phyloP scores from a whole-genome alignment of 2,329 filamentous ascomycete species.

The Bipolaris victoriae region DNA sequence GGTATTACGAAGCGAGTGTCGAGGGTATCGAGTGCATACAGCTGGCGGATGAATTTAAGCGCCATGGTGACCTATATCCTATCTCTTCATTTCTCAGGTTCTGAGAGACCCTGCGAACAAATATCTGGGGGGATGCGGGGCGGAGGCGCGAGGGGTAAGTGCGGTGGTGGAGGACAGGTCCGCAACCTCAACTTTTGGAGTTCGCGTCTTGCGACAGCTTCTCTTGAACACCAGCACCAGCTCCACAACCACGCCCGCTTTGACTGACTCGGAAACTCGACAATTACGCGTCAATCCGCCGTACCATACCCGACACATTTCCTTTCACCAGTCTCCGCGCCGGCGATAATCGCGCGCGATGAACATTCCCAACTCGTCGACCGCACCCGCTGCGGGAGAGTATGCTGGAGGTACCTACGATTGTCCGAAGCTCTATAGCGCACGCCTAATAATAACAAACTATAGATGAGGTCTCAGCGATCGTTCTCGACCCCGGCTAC shows the following conservation, averaged over 20 bases:
- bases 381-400: constrained; percentile 51
- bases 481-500: constrained; percentile 95
- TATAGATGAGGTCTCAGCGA: constrained; percentile 92
- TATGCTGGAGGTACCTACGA: constrained; percentile 53
- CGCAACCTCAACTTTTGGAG: constrained; percentile 33
- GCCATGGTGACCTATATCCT: constrained; percentile 39
- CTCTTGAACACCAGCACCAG: constrained; percentile 34
- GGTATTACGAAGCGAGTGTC: constrained; percentile 76
- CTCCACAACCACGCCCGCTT: constrained; percentile 23
- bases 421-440: constrained; percentile 9
- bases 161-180: constrained; percentile 22
- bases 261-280: constrained; percentile 1
- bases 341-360: constrained; percentile 31
- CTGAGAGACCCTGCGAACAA: not conserved
- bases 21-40: constrained; percentile 71
- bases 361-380: constrained; percentile 48
- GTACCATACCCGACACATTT: not conserved
- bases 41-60: constrained; percentile 56
- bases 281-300: constrained; percentile 37
- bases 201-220: constrained; percentile 39
- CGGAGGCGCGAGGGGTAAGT: constrained; percentile 24
- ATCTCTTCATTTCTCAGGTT: constrained; percentile 30
- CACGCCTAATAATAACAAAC: constrained; percentile 18
- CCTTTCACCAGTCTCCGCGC: constrained; percentile 13
- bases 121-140: constrained; percentile 12